phyloP scores from a whole-genome alignment of 2,329 filamentous ascomycete species.

The Colletotrichum spaethianum region DNA sequence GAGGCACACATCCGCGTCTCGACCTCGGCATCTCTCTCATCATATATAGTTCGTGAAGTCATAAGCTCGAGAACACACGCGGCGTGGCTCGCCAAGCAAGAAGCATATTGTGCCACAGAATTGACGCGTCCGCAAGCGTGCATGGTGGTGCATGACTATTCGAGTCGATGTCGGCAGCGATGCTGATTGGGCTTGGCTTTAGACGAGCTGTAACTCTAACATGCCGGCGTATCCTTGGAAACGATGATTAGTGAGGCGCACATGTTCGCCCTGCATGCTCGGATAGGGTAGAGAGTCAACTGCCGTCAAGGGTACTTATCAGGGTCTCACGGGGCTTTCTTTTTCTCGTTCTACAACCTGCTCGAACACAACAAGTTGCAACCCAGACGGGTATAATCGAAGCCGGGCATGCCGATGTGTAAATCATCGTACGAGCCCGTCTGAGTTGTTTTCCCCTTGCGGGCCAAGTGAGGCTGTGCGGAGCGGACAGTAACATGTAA shows the following conservation, averaged over 20 bases:
- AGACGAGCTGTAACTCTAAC: neutral
- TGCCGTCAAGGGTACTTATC: neutral
- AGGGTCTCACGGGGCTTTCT: neutral
- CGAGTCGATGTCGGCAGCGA: neutral
- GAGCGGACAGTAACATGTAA: neutral
- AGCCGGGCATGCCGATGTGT: conserved; percentile 3
- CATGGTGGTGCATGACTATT: neutral
- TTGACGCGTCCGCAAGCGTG: conserved; percentile 22
- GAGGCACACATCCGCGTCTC: neutral
- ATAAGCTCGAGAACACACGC: conserved; percentile 26
- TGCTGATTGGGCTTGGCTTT: neutral
- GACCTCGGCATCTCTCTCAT: conserved; percentile 12
- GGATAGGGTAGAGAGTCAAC: neutral
- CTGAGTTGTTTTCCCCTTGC: neutral
- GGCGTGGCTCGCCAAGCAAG: conserved; percentile 14
- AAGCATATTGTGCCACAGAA: conserved; percentile 18
- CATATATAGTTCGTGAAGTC: conserved; percentile 25
- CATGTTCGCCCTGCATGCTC: neutral
- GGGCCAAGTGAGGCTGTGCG: conserved; percentile 26
- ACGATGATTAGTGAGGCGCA: neutral
- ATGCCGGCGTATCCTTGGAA: neutral
- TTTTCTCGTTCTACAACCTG: neutral
- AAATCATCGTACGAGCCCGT: conserved; percentile 7
- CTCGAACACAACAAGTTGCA: neutral
- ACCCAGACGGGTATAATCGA: neutral